phyloP scores from a whole-genome alignment of 768 basidiomycete genomes.

The Dictyophora rubrovolvata region DNA sequence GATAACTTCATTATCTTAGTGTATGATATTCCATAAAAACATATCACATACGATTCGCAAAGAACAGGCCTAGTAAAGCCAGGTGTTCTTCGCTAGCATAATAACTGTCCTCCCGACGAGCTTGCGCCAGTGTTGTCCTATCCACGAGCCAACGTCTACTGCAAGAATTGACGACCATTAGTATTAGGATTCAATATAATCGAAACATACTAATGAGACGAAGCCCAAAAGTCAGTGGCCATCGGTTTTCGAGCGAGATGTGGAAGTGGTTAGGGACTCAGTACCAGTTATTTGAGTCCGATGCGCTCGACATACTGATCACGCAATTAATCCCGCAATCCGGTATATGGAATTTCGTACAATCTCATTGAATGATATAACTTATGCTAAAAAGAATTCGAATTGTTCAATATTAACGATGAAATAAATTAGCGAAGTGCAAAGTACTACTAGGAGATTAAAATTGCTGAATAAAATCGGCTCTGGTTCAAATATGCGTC shows the following conservation, averaged over 20 bases:
- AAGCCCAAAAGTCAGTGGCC: constrained; percentile 90
- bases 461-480: too few relatives aligned
- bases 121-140: constrained; percentile 58
- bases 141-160: constrained; percentile 93
- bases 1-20: constrained; percentile 43
- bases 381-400: too few relatives aligned
- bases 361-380: too few relatives aligned
- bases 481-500: too few relatives aligned
- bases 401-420: too few relatives aligned
- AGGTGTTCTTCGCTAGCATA: constrained; percentile 75
- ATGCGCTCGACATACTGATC: too few relatives aligned
- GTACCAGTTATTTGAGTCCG: too few relatives aligned
- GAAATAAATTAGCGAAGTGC: too few relatives aligned
- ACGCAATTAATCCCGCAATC: too few relatives aligned
- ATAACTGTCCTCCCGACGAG: constrained; percentile 67
- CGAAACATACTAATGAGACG: constrained; percentile 69
- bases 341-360: too few relatives aligned
- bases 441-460: too few relatives aligned
- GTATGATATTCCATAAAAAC: background rate
- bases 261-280: too few relatives aligned
- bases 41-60: constrained; percentile 55
- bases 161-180: constrained; percentile 14
- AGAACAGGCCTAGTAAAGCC: constrained; percentile 79
- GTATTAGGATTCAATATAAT: constrained; percentile 6
- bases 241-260: constrained; percentile 28